Percentiles rank a stretch among this genome's conserved stretches.
phyloP scores from a whole-genome alignment of 768 basidiomycete species.

The Tricholoma sp. region DNA sequence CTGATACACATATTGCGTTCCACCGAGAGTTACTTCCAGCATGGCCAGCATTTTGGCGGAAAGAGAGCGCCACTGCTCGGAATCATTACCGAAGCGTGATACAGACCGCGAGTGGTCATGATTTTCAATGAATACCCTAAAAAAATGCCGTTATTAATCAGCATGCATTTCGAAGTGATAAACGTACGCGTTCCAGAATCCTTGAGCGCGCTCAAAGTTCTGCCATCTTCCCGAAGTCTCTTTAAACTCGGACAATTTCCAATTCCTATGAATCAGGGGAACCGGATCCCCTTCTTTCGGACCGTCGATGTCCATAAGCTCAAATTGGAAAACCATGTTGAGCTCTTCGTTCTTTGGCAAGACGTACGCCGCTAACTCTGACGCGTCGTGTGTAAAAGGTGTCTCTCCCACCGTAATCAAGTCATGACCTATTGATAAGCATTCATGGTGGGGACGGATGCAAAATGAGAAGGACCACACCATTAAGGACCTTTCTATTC shows the following conservation, averaged over 20 bases:
- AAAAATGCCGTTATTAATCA: neutral
- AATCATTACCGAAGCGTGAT: slow-evolving; percentile 64
- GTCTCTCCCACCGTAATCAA: slow-evolving; percentile 66
- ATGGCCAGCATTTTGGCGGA: slow-evolving; percentile 65
- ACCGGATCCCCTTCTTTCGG: slow-evolving; percentile 28
- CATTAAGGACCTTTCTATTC: slow-evolving; percentile 52
- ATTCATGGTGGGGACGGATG: neutral
- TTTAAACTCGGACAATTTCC: slow-evolving; percentile 52
- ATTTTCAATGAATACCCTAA: slow-evolving; percentile 63
- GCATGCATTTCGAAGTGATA: too few relatives aligned
- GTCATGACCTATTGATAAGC: slow-evolving; percentile 37
- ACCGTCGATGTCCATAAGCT: slow-evolving; percentile 55
- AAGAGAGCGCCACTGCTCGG: slow-evolving; percentile 46
- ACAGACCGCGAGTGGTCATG: slow-evolving; percentile 65
- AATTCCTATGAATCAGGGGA: slow-evolving; percentile 38
- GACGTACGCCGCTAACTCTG: slow-evolving; percentile 49
- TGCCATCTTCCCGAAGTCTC: slow-evolving; percentile 52
- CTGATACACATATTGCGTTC: slow-evolving; percentile 71
- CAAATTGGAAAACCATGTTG: slow-evolving; percentile 64
- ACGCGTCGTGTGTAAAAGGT: slow-evolving; percentile 50
- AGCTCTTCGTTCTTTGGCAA: slow-evolving; percentile 56
- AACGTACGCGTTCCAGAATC: slow-evolving; percentile 64
- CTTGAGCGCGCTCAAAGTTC: slow-evolving; percentile 46
- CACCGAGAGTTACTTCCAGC: slow-evolving; percentile 54
- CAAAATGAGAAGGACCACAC: slow-evolving; percentile 30